Conservation (phyloP, 768 basidiomycete species). For the Trametes sanguinea region DNA sequence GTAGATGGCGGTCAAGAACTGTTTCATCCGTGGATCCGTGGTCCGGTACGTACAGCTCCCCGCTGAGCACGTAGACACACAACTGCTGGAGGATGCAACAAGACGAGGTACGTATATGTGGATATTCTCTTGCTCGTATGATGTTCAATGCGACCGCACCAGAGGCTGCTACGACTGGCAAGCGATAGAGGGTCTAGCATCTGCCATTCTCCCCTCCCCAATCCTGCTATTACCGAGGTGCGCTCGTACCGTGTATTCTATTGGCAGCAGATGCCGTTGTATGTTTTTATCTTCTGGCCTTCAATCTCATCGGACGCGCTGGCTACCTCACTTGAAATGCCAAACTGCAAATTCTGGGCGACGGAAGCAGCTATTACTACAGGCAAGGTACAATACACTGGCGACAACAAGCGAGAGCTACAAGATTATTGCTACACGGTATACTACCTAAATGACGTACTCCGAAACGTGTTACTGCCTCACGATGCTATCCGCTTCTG, state of each 20-base stretch:
- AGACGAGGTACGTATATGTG: conserved; percentile 68
- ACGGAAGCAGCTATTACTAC: background rate
- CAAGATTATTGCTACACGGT: background rate
- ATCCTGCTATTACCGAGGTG: background rate
- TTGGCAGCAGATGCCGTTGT: background rate
- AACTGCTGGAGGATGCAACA: conserved; percentile 94
- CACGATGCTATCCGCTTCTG: background rate
- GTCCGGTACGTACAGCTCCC: conserved; percentile 97
- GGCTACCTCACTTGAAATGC: too few relatives aligned
- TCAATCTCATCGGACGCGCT: background rate
- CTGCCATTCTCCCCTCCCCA: background rate
- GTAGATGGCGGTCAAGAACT: conserved; percentile 98
- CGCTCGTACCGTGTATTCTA: conserved; percentile 10
- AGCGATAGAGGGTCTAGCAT: conserved; percentile 2
- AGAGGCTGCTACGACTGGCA: conserved; percentile 15
- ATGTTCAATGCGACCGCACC: background rate
- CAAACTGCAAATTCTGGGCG: background rate
- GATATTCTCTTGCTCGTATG: background rate
- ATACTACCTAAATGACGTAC: background rate
- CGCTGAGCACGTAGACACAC: conserved; percentile 91
- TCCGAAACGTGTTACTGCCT: too few relatives aligned
- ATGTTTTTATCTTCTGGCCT: background rate
- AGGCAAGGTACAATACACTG: background rate
- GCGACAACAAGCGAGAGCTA: background rate
- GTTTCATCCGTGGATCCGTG: conserved; percentile 97